Conservation (phyloP, 805 yeast genomes). For the Candida loeiensis region DNA sequence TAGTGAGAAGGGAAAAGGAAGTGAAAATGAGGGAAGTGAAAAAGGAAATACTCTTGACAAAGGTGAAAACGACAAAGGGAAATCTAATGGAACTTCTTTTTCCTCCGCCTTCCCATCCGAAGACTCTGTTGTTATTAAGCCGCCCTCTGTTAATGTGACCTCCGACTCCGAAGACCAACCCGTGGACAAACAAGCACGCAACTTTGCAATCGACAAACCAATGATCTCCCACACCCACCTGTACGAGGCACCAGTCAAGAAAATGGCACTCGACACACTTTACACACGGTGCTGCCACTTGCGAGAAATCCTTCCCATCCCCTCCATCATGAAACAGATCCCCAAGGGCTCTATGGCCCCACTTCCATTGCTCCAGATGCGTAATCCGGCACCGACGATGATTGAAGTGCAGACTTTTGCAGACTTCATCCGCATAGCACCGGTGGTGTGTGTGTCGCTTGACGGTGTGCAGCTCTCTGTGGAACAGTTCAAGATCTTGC, state of each 20-base stretch:
- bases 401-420: conserved; percentile 85
- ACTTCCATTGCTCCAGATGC: conserved; percentile 61
- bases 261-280: conserved; percentile 62
- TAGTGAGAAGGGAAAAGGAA: not conserved
- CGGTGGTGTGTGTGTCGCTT: conserved; percentile 67
- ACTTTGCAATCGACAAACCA: conserved; percentile 32
- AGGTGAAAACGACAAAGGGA: no score
- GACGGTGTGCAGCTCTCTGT: conserved; percentile 75
- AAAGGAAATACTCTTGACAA: conserved; percentile 12
- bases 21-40: not conserved
- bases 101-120: no score
- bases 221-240: conserved; percentile 16
- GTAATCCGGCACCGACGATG: conserved; percentile 87
- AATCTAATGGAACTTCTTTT: no score
- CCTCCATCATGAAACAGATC: conserved; percentile 80
- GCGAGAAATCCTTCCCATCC: conserved; percentile 87
- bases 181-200: conserved; percentile 23
- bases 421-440: conserved; percentile 84
- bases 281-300: conserved; percentile 93
- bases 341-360: conserved; percentile 77
- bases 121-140: not conserved
- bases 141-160: not conserved
- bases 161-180: conserved; percentile 16
- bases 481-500: conserved; percentile 73
- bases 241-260: conserved; percentile 35